Evolutionary conservation across 768 basidiomycete genomes (phyloP), one percentile per base, ranked within the genome.

Genomic region (Jaapia argillacea): DNA sequence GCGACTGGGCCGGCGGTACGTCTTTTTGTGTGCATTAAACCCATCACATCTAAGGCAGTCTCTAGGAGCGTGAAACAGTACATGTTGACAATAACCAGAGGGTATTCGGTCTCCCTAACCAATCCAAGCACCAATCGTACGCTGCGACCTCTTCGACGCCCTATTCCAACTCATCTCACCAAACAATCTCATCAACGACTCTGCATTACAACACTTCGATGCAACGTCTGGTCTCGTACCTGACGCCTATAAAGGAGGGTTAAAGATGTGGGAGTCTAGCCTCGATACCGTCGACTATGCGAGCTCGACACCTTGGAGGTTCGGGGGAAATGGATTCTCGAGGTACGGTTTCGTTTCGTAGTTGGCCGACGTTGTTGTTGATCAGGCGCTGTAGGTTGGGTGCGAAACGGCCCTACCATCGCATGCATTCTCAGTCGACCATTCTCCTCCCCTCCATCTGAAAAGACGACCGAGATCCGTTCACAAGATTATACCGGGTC

Each of bases 141-240:
- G 66, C 24, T 59, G 94, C 45, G 94, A 98, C 61, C 68, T 98
- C 4, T 97, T 90, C 55, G 94, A 99, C 61, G 93, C 87, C 1
- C 78, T 92, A 14, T 96, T 94, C 59, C 93, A 98, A 58, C 65
- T 96, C 22, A 85, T 91, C 35, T 73, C 83, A 2, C 74, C 79
- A 45, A 47, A 50, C 20, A 46, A 44, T 24, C 35, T 41, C 23
- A 24, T 39, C 20, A 36, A 26, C 31, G 23, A 38, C 66, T 7
- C 43, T 64, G 20, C 66, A 63, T 37, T 47, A 52, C 12, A 53
- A 63, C 24, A 54, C 56, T 0, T 59, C 50, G 44, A n/a, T n/a
- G n/a, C n/a, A n/a, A n/a, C n/a, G n/a, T n/a, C n/a, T n/a, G n/a
- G 54, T 47, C 40, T 46, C 46, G 53, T 46, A 35, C 49, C n/a